A percentile compares a stretch with the other conserved stretches of the same genome.
phyloP scores from a whole-genome alignment of 2,329 filamentous ascomycete species.

The Zasmidium angulare region DNA sequence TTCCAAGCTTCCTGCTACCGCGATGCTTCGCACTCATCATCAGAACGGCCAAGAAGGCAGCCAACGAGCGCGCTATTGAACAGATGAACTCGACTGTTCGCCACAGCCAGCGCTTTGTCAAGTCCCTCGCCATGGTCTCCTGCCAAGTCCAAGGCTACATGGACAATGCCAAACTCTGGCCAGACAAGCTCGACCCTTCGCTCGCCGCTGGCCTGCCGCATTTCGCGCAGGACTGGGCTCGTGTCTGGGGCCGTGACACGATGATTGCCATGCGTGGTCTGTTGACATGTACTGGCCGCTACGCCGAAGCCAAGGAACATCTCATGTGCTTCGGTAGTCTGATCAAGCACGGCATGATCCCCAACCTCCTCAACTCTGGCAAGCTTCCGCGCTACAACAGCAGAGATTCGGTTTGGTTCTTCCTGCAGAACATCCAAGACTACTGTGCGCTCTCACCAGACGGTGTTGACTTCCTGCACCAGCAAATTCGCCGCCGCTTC shows the following conservation, averaged over 20 bases:
- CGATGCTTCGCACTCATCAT: slow-evolving; percentile 91
- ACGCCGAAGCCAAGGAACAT: slow-evolving; percentile 85
- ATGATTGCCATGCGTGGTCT: slow-evolving; percentile 93
- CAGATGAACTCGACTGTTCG: slow-evolving; percentile 76
- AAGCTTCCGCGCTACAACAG: slow-evolving; percentile 90
- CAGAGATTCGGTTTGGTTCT: slow-evolving; percentile 96
- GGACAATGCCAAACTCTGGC: slow-evolving; percentile 87
- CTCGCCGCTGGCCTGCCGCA: slow-evolving; percentile 91
- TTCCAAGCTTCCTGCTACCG: slow-evolving; percentile 87
- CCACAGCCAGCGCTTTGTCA: slow-evolving; percentile 82
- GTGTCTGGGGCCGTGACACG: slow-evolving; percentile 96
- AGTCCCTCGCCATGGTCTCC: slow-evolving; percentile 86
- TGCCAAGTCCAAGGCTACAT: slow-evolving; percentile 87
- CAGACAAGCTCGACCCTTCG: slow-evolving; percentile 77
- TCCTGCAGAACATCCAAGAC: slow-evolving; percentile 92
- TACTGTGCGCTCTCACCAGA: slow-evolving; percentile 80
- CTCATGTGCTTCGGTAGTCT: slow-evolving; percentile 94
- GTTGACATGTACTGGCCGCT: slow-evolving; percentile 86
- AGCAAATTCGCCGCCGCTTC: slow-evolving; percentile 80
- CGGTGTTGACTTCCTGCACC: slow-evolving; percentile 70
- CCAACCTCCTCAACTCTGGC: slow-evolving; percentile 85
- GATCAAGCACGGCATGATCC: slow-evolving; percentile 97
- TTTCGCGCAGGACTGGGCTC: slow-evolving; percentile 89
- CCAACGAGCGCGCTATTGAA: slow-evolving; percentile 73
- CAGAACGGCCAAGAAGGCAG: slow-evolving; percentile 82